Evolutionary conservation across 352 stramenopile species (phyloP).

Genomic region (Phytopythium vexans): DNA sequence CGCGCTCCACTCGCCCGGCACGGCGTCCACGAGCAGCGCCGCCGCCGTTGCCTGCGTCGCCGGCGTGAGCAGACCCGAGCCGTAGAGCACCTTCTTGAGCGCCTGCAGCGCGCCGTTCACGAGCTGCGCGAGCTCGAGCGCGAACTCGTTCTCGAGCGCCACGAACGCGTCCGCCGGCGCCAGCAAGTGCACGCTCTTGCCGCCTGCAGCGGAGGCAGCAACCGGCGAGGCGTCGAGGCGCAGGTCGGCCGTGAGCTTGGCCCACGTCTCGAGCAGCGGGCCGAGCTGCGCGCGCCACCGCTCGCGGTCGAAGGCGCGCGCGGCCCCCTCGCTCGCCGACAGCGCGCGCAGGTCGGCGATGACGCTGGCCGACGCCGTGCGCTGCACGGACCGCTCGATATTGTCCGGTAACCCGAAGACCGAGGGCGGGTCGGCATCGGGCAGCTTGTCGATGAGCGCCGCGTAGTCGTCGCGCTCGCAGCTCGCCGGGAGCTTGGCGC

Average conservation of each 20-base stretch:
- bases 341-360: conserved; percentile 87
- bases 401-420: conserved; percentile 94
- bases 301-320: conserved; percentile 88
- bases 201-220: conserved; percentile 8
- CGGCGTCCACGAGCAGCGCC: conserved; percentile 63
- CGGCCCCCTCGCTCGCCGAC: conserved; percentile 51
- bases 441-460: conserved; percentile 68
- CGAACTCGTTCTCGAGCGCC: conserved; percentile 85
- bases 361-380: conserved; percentile 80
- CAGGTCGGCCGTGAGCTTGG: conserved; percentile 70
- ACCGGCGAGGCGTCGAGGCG: conserved; percentile 31
- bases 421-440: conserved; percentile 66
- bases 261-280: conserved; percentile 90
- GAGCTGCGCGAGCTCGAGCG: conserved; percentile 59
- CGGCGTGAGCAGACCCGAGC: conserved; percentile 87
- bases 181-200: conserved; percentile 36
- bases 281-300: conserved; percentile 87
- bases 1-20: conserved; percentile 77
- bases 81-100: conserved; percentile 90
- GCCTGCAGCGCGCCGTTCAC: conserved; percentile 74
- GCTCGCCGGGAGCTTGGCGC: conserved; percentile 62
- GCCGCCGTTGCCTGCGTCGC: conserved; percentile 79
- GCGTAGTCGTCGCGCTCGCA: conserved; percentile 63
- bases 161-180: conserved; percentile 90
- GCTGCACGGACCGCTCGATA: conserved; percentile 93